These are phyloP conservation scores for Aciculoconidium aculeatum DNA, from an alignment of 805 yeast species.

Conservation along the genomic window DNA sequence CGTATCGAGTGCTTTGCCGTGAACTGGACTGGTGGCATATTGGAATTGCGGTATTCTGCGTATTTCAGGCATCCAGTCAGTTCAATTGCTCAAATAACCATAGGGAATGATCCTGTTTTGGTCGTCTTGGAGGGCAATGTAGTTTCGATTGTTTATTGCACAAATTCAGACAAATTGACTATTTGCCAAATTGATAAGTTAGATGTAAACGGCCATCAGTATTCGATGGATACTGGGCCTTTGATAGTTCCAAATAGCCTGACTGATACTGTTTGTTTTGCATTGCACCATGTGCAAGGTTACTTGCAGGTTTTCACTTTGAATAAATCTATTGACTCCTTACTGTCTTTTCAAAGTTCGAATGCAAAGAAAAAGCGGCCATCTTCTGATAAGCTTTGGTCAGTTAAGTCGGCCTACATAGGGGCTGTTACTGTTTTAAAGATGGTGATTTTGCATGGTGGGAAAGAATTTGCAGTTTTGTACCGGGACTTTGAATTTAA, in stretches of 20 bases:
- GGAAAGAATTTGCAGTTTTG: slow-evolving; percentile 19
- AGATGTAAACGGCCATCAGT: slow-evolving; percentile 18
- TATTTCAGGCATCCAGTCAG: background rate
- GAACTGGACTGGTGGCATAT: background rate
- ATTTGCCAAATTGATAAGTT: slow-evolving; percentile 8
- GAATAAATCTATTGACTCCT: background rate
- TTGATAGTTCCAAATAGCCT: slow-evolving; percentile 11
- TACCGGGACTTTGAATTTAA: slow-evolving; percentile 30
- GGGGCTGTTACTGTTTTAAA: slow-evolving; percentile 16
- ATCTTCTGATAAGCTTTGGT: too few relatives aligned
- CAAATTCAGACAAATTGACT: background rate
- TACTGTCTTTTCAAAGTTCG: too few relatives aligned
- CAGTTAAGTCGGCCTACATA: slow-evolving; percentile 9
- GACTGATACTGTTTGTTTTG: slow-evolving; percentile 8
- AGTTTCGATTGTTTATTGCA: slow-evolving; percentile 2
- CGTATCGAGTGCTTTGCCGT: slow-evolving; percentile 2
- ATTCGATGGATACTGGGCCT: slow-evolving; percentile 17
- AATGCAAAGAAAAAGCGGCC: too few relatives aligned
- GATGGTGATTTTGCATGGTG: slow-evolving; percentile 9
- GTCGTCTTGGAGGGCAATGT: slow-evolving; percentile 2
- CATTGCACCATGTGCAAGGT: slow-evolving; percentile 15
- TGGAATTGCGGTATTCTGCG: slow-evolving; percentile 1
- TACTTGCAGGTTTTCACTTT: slow-evolving; percentile 6
- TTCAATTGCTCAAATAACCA: slow-evolving; percentile 3
- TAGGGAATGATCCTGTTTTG: slow-evolving; percentile 2